Conservation (phyloP, 2,329 filamentous ascomycete species). For the Karstenula rhodostoma region DNA sequence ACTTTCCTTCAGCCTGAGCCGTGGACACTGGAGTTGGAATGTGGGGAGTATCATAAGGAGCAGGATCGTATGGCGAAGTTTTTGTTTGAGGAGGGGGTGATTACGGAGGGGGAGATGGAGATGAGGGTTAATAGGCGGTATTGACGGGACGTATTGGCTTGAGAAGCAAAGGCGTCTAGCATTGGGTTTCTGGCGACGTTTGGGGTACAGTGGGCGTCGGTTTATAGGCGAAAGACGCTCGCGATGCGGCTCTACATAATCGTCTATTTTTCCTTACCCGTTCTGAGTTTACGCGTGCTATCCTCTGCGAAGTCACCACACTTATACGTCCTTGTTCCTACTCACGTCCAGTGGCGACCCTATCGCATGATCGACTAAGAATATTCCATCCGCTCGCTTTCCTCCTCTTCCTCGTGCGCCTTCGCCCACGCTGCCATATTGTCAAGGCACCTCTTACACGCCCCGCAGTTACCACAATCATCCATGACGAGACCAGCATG, state of each 20-base stretch:
- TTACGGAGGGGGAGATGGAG: background rate
- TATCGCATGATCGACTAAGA: too few relatives aligned
- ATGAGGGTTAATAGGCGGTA: background rate
- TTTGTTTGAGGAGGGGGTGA: background rate
- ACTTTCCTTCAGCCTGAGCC: background rate
- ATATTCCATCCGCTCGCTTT: background rate
- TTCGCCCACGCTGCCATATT: background rate
- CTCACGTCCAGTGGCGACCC: too few relatives aligned
- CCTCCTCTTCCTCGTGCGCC: background rate
- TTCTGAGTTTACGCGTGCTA: too few relatives aligned
- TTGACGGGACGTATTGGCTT: background rate
- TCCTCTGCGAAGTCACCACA: too few relatives aligned
- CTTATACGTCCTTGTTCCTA: too few relatives aligned
- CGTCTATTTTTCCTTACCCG: too few relatives aligned
- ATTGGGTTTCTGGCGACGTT: background rate
- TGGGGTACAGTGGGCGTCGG: background rate
- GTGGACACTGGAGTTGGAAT: background rate
- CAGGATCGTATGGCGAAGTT: background rate
- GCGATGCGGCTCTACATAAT: too few relatives aligned
- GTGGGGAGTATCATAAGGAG: background rate
- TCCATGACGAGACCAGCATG: background rate
- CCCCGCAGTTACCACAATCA: background rate
- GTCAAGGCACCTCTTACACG: background rate
- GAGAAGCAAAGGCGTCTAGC: background rate
- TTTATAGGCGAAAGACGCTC: too few relatives aligned